Evolutionary conservation across 2,329 filamentous ascomycete species (phyloP).

Genomic region (Fusarium sp.): DNA sequence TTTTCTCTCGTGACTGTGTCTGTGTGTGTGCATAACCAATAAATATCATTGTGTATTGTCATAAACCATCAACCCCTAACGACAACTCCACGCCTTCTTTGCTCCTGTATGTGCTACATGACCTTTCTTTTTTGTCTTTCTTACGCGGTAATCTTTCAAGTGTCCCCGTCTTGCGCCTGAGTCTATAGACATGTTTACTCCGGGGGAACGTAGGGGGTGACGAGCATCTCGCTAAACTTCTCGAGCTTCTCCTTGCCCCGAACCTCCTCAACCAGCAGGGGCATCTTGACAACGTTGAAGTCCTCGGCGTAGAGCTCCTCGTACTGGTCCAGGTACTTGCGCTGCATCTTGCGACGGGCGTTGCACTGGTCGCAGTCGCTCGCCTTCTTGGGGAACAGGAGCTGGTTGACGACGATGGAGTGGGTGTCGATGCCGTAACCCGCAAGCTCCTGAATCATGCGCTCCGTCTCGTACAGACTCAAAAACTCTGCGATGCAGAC

Average conservation of each 20-base stretch:
- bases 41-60: slow-evolving; percentile 22
- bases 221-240: slow-evolving; percentile 88
- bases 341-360: slow-evolving; percentile 96
- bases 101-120: slow-evolving; percentile 20
- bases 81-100: slow-evolving; percentile 34
- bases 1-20: slow-evolving; percentile 30
- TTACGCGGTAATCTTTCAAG: slow-evolving; percentile 14
- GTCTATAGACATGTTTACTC: slow-evolving; percentile 46
- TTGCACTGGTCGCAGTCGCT: slow-evolving; percentile 96
- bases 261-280: slow-evolving; percentile 93
- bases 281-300: slow-evolving; percentile 99
- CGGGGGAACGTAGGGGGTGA: slow-evolving; percentile 80
- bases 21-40: not conserved
- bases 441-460: slow-evolving; percentile 98
- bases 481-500: slow-evolving; percentile 99
- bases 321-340: slow-evolving; percentile 98
- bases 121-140: slow-evolving; percentile 13
- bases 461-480: slow-evolving; percentile 96
- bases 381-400: slow-evolving; percentile 88
- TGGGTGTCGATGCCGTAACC: slow-evolving; percentile 96
- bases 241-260: slow-evolving; percentile 94
- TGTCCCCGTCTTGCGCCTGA: slow-evolving; percentile 10
- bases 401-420: slow-evolving; percentile 97
- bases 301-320: slow-evolving; percentile 95
- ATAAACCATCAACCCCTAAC: slow-evolving; percentile 21